Percentiles rank a stretch among this genome's conserved stretches.
Evolutionary conservation across 331 rosid species (phyloP).

Genomic region (Rosa hybrid): DNA sequence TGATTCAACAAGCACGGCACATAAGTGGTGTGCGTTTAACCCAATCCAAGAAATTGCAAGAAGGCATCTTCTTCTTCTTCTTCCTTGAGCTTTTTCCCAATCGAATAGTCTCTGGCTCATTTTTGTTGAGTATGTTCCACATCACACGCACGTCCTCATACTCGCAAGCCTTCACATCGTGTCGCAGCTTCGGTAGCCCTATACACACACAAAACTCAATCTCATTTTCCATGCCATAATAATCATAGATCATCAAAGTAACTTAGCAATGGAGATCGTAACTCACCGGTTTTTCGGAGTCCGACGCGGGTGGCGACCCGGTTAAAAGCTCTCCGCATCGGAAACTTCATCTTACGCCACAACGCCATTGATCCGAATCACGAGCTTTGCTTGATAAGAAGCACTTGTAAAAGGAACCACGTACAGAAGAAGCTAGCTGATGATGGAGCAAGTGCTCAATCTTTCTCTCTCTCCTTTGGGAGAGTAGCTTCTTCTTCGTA

Average conservation of each 20-base stretch:
- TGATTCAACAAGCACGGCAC: conserved; percentile 16
- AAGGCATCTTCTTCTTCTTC: conserved; percentile 29
- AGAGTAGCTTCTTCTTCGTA: conserved; percentile 22
- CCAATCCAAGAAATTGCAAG: conserved; percentile 54
- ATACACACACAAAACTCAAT: background rate
- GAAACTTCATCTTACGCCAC: conserved; percentile 43
- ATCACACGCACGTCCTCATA: conserved; percentile 83
- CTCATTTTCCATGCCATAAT: conserved; percentile 4
- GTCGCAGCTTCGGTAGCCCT: conserved; percentile 59
- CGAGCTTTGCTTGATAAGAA: background rate
- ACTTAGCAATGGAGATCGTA: background rate
- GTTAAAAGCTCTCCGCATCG: conserved; percentile 41
- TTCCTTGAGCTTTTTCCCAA: conserved; percentile 17
- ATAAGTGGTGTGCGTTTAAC: conserved; percentile 49
- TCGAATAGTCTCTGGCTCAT: conserved; percentile 36
- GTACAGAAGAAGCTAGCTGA: background rate
- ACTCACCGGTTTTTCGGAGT: conserved; percentile 51
- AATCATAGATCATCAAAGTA: background rate
- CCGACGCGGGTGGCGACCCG: conserved; percentile 46
- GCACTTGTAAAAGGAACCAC: background rate
- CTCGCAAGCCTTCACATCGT: conserved; percentile 69
- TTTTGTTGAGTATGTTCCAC: conserved; percentile 85
- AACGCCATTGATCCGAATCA: background rate
- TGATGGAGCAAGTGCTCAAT: background rate
- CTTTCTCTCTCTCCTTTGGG: background rate